Evolutionary conservation across 2,329 filamentous ascomycete genomes (phyloP), one percentile per base, ranked within the genome.

Genomic region (Fusarium caatingaense): DNA sequence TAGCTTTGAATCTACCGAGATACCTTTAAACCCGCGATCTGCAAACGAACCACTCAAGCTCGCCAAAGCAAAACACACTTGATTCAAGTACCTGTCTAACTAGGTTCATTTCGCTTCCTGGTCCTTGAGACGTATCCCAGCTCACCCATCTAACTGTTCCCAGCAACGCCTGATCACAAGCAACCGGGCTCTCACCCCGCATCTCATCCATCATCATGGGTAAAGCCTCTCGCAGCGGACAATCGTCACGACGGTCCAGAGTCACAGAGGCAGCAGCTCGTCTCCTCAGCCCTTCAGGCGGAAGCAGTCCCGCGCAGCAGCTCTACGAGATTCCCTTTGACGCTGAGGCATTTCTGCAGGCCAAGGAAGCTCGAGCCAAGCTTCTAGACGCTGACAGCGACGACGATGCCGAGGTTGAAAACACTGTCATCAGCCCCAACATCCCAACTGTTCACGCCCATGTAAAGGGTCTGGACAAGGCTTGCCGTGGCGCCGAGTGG

Each of bases 1-100:
- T 62, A 62, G 66, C 49, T 50, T 46, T 54, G 46, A 66, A 57
- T 54, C 66, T 69, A 67, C 63, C 57, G 57, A 67, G 57, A 62
- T 67, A 67, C 64, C 64, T 66, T 67, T 64, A 67, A 67, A 68
- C 64, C 37, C 51, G 50, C 64, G 64, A 68, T 51, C 50, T 45
- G 67, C 61, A 66, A 66, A 57, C 56, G 41, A 69, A 48, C 61
- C 66, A 69, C 50, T 50, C 30, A 62, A 46, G 40, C 56, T 66
- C 48, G 61, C 51, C 64, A 51, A 60, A 61, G 61, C 51, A 47
- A 50, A 49, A 62, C 46, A 32, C 45, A 48, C 37, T n/a, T 42
- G 49, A 68, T 30, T 51, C 34, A 37, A 46, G 58, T 54, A 63
- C 59, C 25, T 53, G 27, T 48, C 34, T 37, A 37, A 27, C 67